Percentiles rank a stretch among this genome's conserved stretches.
Evolutionary conservation across 345 rosid genomes (phyloP).

Genomic region (Populus alba): DNA sequence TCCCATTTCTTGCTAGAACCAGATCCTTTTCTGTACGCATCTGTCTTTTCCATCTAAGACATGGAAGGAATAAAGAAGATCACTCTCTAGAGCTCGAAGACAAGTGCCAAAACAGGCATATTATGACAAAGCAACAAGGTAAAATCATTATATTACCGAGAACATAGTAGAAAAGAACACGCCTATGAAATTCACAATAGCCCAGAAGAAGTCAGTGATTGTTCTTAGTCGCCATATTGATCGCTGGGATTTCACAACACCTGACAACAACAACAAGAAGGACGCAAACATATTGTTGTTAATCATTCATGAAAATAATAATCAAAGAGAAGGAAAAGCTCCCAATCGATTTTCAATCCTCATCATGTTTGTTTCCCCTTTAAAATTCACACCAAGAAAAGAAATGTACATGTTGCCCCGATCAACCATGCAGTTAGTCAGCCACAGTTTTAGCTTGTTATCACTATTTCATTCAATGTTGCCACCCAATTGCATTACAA

Average conservation of each 20-base stretch:
- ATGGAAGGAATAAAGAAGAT: neutral
- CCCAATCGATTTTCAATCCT: neutral
- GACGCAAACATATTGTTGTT: neutral
- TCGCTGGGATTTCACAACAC: conserved; percentile 52
- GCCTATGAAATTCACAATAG: conserved; percentile 52
- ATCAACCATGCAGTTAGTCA: neutral
- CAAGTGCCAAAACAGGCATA: neutral
- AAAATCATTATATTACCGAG: conserved; percentile 43
- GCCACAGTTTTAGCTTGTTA: neutral
- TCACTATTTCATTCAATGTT: neutral
- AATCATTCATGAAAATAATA: neutral
- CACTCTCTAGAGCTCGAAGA: neutral
- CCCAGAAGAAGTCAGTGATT: conserved; percentile 68
- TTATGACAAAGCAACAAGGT: neutral
- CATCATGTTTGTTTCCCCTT: neutral
- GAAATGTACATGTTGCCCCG: too few relatives aligned
- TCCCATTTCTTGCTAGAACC: conserved; percentile 83
- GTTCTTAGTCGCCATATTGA: conserved; percentile 69
- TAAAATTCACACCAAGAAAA: neutral
- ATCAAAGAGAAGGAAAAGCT: neutral
- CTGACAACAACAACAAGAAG: conserved; percentile 4
- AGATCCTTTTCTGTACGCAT: conserved; percentile 60
- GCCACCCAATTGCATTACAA: neutral
- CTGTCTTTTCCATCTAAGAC: conserved; percentile 79
- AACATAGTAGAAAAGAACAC: conserved; percentile 68